phyloP scores from a whole-genome alignment of 148 eudicot genomes.

The Rhododendron williamsianum region DNA sequence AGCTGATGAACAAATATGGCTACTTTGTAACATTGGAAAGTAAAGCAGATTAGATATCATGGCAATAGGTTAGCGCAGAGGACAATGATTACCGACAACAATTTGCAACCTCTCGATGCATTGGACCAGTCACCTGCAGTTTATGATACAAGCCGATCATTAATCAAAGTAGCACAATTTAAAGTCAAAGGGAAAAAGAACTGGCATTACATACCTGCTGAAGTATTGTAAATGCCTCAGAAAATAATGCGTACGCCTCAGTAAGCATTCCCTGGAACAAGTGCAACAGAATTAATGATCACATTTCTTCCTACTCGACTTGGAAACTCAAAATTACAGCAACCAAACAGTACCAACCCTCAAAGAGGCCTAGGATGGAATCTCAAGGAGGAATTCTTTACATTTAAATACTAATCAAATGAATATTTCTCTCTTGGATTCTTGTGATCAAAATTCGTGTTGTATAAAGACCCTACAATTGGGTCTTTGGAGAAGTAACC shows the following conservation, averaged over 20 bases:
- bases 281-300: not conserved
- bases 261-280: slow-evolving; percentile 80
- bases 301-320: not conserved
- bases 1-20: not conserved
- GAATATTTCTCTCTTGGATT: not conserved
- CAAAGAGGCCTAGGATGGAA: not conserved
- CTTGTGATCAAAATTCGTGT: not conserved
- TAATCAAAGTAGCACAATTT: not conserved
- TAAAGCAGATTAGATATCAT: slow-evolving; percentile 1
- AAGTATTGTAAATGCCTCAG: slow-evolving; percentile 87
- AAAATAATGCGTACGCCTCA: slow-evolving; percentile 84
- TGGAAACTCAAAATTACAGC: not conserved
- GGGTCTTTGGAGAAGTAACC: not conserved
- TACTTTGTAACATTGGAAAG: not conserved
- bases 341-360: not conserved
- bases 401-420: not conserved
- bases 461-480: not conserved
- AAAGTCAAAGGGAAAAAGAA: not conserved
- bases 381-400: not conserved
- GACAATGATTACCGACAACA: slow-evolving; percentile 68
- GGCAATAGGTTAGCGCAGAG: not conserved
- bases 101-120: slow-evolving; percentile 99
- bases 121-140: slow-evolving; percentile 95
- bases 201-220: slow-evolving; percentile 62
- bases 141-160: not conserved